Conservation (phyloP, 176 grass and related monocot species). For the Carex littledalei region DNA sequence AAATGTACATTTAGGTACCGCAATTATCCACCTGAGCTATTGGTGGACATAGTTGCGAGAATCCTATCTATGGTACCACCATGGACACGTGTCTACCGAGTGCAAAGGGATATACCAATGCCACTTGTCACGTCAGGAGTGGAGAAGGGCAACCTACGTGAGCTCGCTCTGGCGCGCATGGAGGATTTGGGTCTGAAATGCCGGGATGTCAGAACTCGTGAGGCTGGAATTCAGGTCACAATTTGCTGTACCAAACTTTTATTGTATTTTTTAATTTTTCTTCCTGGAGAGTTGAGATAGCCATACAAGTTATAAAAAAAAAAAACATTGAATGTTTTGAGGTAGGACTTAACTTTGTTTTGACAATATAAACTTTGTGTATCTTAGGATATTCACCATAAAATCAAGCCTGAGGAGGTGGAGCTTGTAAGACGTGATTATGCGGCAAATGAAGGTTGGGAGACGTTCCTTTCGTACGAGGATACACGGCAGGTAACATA, state of each 20-base stretch:
- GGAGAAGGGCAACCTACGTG: conserved; percentile 94
- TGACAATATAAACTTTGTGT: conserved; percentile 6
- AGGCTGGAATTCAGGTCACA: conserved; percentile 94
- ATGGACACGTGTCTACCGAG: conserved; percentile 89
- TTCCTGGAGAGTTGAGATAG: background rate
- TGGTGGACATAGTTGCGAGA: conserved; percentile 92
- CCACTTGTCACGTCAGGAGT: conserved; percentile 98
- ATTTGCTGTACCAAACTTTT: background rate
- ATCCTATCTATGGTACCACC: conserved; percentile 93
- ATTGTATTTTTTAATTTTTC: background rate
- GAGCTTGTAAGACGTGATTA: conserved; percentile 91
- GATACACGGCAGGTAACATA: conserved; percentile 80
- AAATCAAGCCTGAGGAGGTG: conserved; percentile 93
- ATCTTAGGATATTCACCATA: conserved; percentile 83
- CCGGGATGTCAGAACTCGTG: conserved; percentile 93
- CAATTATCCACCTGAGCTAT: conserved; percentile 88
- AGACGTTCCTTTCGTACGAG: conserved; percentile 97
- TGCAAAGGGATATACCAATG: conserved; percentile 98
- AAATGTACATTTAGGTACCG: conserved; percentile 51
- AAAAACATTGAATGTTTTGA: background rate
- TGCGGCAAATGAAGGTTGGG: conserved; percentile 97
- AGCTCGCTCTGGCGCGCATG: conserved; percentile 95
- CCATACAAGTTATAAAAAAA: background rate
- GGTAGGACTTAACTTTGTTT: background rate
- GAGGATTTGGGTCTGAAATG: conserved; percentile 95